A percentile compares a stretch with the other conserved stretches of the same genome.
phyloP scores from a whole-genome alignment of 805 yeast genomes.

The Candida peoriensis region DNA sequence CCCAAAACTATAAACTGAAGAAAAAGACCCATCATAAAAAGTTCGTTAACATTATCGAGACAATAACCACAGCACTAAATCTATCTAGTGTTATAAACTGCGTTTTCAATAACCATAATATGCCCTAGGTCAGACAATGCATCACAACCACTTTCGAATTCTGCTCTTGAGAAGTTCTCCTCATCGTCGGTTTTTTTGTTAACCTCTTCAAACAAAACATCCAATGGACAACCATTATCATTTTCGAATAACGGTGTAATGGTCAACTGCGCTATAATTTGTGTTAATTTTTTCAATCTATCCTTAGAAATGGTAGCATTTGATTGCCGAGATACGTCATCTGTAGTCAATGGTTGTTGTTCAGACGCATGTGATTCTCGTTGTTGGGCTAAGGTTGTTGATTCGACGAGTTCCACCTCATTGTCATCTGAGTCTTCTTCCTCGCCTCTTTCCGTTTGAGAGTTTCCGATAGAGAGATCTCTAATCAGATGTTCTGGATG shows the following conservation, averaged over 20 bases:
- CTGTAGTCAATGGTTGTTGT: too few relatives aligned
- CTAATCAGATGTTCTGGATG: slow-evolving; percentile 2
- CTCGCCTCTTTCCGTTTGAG: slow-evolving; percentile 6
- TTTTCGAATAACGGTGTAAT: slow-evolving; percentile 39
- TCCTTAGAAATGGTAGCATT: slow-evolving; percentile 37
- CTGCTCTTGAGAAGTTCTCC: slow-evolving; percentile 40
- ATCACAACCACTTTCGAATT: slow-evolving; percentile 38
- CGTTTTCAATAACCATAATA: slow-evolving; percentile 43
- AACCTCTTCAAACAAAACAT: slow-evolving; percentile 33
- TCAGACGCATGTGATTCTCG: too few relatives aligned
- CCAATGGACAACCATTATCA: slow-evolving; percentile 39
- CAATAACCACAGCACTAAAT: too few relatives aligned
- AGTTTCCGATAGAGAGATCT: not conserved
- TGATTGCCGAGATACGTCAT: not conserved
- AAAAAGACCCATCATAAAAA: not conserved
- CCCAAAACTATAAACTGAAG: not conserved
- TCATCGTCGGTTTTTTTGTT: slow-evolving; percentile 43
- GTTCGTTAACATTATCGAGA: too few relatives aligned
- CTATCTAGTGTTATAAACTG: slow-evolving; percentile 34
- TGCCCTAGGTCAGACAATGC: slow-evolving; percentile 41
- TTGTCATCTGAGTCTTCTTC: slow-evolving; percentile 8
- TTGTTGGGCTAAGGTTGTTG: not conserved
- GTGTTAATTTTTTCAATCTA: slow-evolving; percentile 42
- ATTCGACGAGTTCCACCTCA: not conserved
- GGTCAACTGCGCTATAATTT: slow-evolving; percentile 42